Base-by-base conservation (phyloP, 345 rosid species). In the Camelina hispida region DNA sequence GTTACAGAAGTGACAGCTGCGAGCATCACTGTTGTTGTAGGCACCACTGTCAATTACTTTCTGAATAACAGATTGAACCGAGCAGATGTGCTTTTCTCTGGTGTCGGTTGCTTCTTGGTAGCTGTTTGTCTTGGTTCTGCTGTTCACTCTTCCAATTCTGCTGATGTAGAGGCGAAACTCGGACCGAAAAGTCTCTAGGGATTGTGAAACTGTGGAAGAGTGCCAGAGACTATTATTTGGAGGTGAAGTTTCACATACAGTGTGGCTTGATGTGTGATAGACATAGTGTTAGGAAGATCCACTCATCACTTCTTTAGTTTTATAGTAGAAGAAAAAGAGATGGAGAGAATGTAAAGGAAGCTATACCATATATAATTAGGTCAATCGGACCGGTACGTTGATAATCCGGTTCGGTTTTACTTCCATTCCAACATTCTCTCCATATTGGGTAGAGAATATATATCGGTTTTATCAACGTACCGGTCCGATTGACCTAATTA, bases 121-220 rank as follows among this genome's bases (percentile, higher is more conserved):
- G 96, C 95, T 7, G 89, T 87, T 77, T 89, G 84, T 81, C 90
- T 93, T 65, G 98, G 88, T 18, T 90, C 96, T 55, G 85, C 84
- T 68, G 87, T 90, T 68, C 96, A 93, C 72, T 53, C 86, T 13
- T 90, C 95, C 17, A 93, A 90, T 79, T 86, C 85, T 35, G 82
- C 88, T 40, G 96, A 93, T 67, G 75, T 83, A 46, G 82, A 65
- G 71, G 84, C 57, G 12, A 90, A 88, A 75, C 91, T 90, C 28
- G 66, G 25, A n/a, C n/a, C n/a, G n/a, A 69, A 72, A 7, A 62
- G 7, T 35, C 57, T 62, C 64, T 8, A 44, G 47, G 37, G 70
- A 62, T 54, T 78, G 20, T 58, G 47, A 64, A 47, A 22, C 47
- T 67, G 62, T 37, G 65, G 67, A 71, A 64, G 80, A 63, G 15